Percentiles rank a stretch among this genome's conserved stretches.
Conservation (phyloP, 2,329 filamentous ascomycete species). For the Colletotrichum tropicale region DNA sequence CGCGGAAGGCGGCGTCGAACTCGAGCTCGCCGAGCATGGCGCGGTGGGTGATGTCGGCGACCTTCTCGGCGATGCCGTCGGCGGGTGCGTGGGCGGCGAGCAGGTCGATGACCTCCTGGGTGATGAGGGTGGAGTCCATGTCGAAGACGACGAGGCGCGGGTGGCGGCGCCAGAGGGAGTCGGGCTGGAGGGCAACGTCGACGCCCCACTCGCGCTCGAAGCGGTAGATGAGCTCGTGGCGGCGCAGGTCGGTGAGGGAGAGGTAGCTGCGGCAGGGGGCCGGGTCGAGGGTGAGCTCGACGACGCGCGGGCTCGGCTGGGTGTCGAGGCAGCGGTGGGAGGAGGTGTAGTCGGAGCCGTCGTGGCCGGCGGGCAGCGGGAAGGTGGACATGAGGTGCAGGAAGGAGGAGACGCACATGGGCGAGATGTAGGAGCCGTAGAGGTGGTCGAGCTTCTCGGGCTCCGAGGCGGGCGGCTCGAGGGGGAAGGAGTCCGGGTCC, state of each 20-base stretch:
- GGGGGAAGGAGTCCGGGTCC: conserved; percentile 61
- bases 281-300: conserved; percentile 69
- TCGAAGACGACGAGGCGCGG: conserved; percentile 93
- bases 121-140: conserved; percentile 98
- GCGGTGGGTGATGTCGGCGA: conserved; percentile 87
- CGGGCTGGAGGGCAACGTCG: conserved; percentile 78
- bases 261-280: conserved; percentile 67
- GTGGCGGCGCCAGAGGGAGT: conserved; percentile 76
- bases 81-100: conserved; percentile 73
- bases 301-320: conserved; percentile 63
- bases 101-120: conserved; percentile 97
- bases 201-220: conserved; percentile 92
- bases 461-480: conserved; percentile 62
- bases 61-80: conserved; percentile 79
- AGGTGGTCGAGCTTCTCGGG: conserved; percentile 67
- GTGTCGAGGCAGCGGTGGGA: conserved; percentile 70
- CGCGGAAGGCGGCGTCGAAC: conserved; percentile 83
- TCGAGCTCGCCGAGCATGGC: conserved; percentile 97
- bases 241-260: conserved; percentile 71
- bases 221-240: conserved; percentile 80
- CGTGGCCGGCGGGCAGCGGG: conserved; percentile 52
- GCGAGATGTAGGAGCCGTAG: conserved; percentile 69
- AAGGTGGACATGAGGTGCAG: conserved; percentile 70
- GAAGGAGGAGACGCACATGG: conserved; percentile 69
- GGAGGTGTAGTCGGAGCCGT: conserved; percentile 58